A percentile compares a stretch with the other conserved stretches of the same genome.
Conservation (phyloP, 140 eudicot genomes). For the Bidens hawaiensis region DNA sequence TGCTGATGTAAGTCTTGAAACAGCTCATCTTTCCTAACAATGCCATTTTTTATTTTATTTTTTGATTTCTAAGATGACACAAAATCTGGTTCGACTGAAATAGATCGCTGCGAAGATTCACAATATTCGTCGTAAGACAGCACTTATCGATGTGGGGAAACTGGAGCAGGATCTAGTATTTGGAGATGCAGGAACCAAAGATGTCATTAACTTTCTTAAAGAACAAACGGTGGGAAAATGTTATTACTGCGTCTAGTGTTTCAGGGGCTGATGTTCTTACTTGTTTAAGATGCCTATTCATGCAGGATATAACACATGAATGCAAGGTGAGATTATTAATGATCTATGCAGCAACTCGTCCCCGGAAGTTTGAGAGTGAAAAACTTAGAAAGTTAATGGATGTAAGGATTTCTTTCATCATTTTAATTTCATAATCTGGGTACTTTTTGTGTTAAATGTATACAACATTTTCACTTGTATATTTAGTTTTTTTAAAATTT, state of each 20-base stretch:
- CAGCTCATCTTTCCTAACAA: conserved; percentile 5
- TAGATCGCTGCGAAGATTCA: conserved; percentile 85
- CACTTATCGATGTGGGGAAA: conserved; percentile 73
- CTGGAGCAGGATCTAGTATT: conserved; percentile 90
- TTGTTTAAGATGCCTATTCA: neutral
- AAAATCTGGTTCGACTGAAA: conserved; percentile 14
- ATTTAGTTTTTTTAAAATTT: neutral
- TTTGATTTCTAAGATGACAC: neutral
- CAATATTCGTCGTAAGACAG: conserved; percentile 49
- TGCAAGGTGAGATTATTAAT: conserved; percentile 73
- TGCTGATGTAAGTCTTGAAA: conserved; percentile 71
- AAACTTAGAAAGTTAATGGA: conserved; percentile 60
- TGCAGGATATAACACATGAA: conserved; percentile 69
- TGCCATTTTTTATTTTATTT: neutral
- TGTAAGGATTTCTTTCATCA: conserved; percentile 29
- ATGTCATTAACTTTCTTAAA: conserved; percentile 61
- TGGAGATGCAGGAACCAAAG: conserved; percentile 95
- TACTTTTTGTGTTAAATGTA: neutral
- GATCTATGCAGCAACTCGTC: conserved; percentile 81
- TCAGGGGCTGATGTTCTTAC: neutral
- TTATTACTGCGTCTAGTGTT: neutral
- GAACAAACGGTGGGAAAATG: conserved; percentile 42
- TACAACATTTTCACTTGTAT: neutral
- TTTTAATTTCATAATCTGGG: neutral
- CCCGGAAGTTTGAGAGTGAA: conserved; percentile 72